These are phyloP conservation scores for Ascochyta viciae-villosae DNA, from an alignment of 2,329 filamentous ascomycete species.

Conservation along the genomic window DNA sequence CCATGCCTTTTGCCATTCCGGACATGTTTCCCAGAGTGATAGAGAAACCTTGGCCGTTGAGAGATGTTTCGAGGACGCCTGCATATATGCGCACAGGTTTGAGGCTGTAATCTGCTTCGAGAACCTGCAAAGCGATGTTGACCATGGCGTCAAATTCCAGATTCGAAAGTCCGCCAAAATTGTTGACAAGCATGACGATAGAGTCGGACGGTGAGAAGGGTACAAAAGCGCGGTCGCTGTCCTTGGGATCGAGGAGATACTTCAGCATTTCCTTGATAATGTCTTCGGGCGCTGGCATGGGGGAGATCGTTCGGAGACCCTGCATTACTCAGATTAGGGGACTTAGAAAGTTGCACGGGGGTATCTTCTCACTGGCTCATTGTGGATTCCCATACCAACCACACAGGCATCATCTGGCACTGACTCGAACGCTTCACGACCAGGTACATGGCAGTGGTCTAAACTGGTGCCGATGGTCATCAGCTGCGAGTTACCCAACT, in stretches of 20 bases:
- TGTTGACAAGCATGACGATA: conserved; percentile 57
- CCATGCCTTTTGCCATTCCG: conserved; percentile 52
- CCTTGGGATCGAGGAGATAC: conserved; percentile 57
- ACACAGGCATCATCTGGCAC: conserved; percentile 51
- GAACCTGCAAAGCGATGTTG: conserved; percentile 50
- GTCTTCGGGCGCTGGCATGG: conserved; percentile 58
- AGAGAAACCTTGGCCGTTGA: conserved; percentile 64
- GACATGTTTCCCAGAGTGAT: conserved; percentile 62
- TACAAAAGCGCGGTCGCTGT: conserved; percentile 59
- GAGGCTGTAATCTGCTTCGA: conserved; percentile 58
- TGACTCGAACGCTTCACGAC: conserved; percentile 58
- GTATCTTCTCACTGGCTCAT: conserved; percentile 53
- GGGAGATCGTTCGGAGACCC: conserved; percentile 55
- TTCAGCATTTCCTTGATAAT: conserved; percentile 57
- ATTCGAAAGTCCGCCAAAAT: conserved; percentile 57
- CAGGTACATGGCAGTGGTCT: conserved; percentile 62
- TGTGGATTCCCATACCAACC: conserved; percentile 60
- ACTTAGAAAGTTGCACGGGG: too few species aligned
- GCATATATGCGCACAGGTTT: conserved; percentile 57
- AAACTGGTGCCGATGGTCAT: conserved; percentile 60
- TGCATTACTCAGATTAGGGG: conserved; percentile 17
- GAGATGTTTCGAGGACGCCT: conserved; percentile 59
- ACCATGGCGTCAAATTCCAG: conserved; percentile 59
- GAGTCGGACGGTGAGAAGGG: conserved; percentile 55
- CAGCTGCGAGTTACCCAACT: conserved; percentile 53